These are phyloP conservation scores for Gryganskiella cystojenkinii DNA, from an alignment of 192 early-diverging fungal species.

Conservation along the genomic window DNA sequence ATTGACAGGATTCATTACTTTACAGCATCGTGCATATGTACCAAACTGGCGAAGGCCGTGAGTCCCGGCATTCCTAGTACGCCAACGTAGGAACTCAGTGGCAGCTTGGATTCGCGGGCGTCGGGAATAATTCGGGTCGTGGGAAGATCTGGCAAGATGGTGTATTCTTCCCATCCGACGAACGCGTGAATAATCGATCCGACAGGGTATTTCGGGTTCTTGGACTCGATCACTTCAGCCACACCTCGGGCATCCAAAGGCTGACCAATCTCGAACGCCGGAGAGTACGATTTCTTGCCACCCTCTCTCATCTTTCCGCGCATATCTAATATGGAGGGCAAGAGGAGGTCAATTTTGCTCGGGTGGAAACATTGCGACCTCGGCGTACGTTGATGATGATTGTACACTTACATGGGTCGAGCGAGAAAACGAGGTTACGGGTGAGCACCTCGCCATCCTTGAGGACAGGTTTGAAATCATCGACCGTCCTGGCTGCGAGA, in stretches of 20 bases:
- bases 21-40: too few relatives aligned
- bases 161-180: conserved; percentile 72
- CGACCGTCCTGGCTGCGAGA: conserved; percentile 57
- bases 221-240: conserved; percentile 76
- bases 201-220: conserved; percentile 65
- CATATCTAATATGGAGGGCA: conserved; percentile 60
- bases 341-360: neutral
- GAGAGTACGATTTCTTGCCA: conserved; percentile 36
- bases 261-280: conserved; percentile 63
- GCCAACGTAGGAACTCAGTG: conserved; percentile 72
- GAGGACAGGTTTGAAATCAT: conserved; percentile 60
- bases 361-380: neutral
- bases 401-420: conserved; percentile 71
- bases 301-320: conserved; percentile 69
- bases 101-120: conserved; percentile 52
- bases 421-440: conserved; percentile 72
- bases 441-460: conserved; percentile 66
- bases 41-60: neutral
- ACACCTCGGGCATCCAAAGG: conserved; percentile 74
- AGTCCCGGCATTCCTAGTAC: conserved; percentile 76
- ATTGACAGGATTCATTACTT: too few relatives aligned
- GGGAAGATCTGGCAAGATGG: conserved; percentile 50
- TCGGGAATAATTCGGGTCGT: conserved; percentile 56
- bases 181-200: conserved; percentile 75
- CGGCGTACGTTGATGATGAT: too few relatives aligned